Evolutionary conservation across 805 yeast genomes (phyloP), one percentile per base, ranked within the genome.

Genomic region (Myxozyma nipponensis): DNA sequence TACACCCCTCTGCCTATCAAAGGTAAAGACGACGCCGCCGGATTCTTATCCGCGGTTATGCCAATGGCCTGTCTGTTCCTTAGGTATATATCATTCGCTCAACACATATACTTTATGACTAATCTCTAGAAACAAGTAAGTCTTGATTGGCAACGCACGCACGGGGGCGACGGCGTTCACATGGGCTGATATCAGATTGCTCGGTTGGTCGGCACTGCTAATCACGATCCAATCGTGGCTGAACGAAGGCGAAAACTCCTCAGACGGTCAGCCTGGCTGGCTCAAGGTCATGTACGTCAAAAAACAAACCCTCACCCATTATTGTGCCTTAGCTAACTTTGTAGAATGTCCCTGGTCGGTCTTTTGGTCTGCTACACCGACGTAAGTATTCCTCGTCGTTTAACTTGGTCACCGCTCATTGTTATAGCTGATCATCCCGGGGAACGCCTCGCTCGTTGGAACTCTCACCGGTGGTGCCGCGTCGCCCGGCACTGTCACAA

Each of bases 31-130:
- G 57, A 53, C 18, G 18, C 48, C 39, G 17, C 51, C 21, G 35
- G 40, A 6, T 21, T 53, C 30, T 25, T 53, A n/a, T 37, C 57
- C 4, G 22, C 57, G 10, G 42, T 49, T 9, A 10, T 54, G 38
- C 58, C 58, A 17, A 54, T 54, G 58, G 56, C 43, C 15, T 55
- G 57, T 28, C 47, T 54, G 53, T 54, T 54, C 37, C 40, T 54
- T 4, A 37, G 54, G 57, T 49, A 36, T n/a, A 43, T 15, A 4
- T 23, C 32, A 7, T 15, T 21, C 22, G 28, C n/a, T 26, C 15
- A 4, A 10, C 9, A 19, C 3, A 26, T 18, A 4, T 15, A 23
- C 13, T 2, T 24, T 19, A n/a, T 30, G 17, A 35, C 13, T n/a
- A 21, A 17, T 41, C 17, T 17, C 7, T 36, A 49, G 53, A 49